These are phyloP conservation scores for Capsicum chinense DNA, from an alignment of 257 asterid genomes.

Conservation along the genomic window DNA sequence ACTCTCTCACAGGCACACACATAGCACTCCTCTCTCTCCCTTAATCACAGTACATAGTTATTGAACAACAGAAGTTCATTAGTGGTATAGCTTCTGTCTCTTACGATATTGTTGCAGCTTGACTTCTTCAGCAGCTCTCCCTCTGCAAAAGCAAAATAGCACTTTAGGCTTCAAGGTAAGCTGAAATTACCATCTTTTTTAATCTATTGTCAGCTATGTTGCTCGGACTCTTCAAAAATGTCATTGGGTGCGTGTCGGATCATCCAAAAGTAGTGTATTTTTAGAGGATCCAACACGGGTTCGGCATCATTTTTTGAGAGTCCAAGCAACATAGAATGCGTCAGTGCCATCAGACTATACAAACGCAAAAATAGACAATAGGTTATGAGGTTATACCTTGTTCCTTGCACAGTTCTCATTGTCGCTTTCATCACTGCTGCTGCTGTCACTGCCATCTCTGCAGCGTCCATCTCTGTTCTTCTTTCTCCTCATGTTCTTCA, in stretches of 20 bases:
- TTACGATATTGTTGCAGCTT: neutral
- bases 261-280: no score
- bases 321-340: no score
- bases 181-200: neutral
- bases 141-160: neutral
- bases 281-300: no score
- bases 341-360: neutral
- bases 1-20: constrained; percentile 27
- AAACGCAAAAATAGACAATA: neutral
- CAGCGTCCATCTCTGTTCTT: constrained; percentile 29
- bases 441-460: constrained; percentile 33
- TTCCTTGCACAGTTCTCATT: constrained; percentile 23
- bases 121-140: constrained; percentile 24
- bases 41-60: neutral
- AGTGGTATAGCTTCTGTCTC: neutral
- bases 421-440: constrained; percentile 36
- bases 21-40: neutral
- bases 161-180: constrained; percentile 5
- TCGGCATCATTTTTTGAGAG: no score
- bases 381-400: constrained; percentile 16
- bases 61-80: constrained; percentile 16
- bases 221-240: no score
- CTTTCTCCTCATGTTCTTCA: constrained; percentile 28
- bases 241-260: no score
- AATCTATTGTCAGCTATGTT: neutral